Percentiles rank a stretch among this genome's conserved stretches.
phyloP scores from a whole-genome alignment of 139 green algal species.

The Chlorella sp. region DNA sequence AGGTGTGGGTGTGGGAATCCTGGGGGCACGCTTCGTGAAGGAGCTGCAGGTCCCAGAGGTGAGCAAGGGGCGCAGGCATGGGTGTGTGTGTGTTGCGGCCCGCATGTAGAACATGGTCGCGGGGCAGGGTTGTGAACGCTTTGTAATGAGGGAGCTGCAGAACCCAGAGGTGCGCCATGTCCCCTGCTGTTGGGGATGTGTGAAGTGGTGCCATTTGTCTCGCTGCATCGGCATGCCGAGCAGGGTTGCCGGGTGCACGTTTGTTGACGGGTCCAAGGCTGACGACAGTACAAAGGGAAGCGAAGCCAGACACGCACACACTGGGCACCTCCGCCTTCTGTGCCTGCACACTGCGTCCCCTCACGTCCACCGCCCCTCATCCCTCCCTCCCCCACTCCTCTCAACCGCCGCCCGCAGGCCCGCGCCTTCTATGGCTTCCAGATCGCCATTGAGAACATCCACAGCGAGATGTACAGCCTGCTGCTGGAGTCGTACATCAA shows the following conservation, averaged over 20 bases:
- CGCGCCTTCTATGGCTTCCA: constrained; percentile 99
- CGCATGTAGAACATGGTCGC: neutral
- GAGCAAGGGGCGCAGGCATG: too few species aligned
- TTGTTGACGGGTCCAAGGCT: neutral
- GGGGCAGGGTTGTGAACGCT: neutral
- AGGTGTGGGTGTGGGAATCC: too few species aligned
- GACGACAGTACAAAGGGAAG: neutral
- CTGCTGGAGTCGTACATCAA: constrained; percentile 99
- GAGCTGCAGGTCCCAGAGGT: constrained; percentile 96
- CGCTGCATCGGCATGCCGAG: neutral
- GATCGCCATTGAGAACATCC: constrained; percentile 99
- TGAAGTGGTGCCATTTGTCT: too few species aligned
- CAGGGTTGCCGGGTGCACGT: neutral
- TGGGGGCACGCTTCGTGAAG: constrained; percentile 93
- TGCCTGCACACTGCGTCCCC: too few species aligned
- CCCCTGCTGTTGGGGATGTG: too few species aligned
- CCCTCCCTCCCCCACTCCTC: neutral
- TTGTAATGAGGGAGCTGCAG: too few species aligned
- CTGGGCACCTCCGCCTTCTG: too few species aligned
- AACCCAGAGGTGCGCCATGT: too few species aligned
- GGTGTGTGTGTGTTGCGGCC: too few species aligned
- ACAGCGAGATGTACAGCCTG: constrained; percentile 99
- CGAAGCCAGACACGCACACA: too few species aligned
- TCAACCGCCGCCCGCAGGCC: constrained; percentile 67
- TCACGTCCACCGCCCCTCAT: neutral